These are phyloP conservation scores for Perilla frutescens DNA, from an alignment of 257 asterid species.

Conservation along the genomic window DNA sequence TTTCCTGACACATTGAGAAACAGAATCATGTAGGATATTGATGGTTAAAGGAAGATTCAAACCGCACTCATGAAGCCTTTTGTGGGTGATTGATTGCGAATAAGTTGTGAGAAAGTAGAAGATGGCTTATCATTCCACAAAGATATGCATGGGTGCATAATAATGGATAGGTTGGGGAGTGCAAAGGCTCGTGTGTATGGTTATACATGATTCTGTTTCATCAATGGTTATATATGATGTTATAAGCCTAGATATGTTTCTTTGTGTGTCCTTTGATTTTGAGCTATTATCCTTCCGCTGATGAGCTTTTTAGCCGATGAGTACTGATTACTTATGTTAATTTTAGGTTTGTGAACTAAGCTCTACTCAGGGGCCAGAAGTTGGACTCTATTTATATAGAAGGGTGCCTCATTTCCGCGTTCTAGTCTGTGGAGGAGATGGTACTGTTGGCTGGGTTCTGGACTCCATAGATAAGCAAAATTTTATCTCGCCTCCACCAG, in stretches of 20 bases:
- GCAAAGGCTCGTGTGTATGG: background rate
- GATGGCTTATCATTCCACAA: background rate
- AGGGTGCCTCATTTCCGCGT: constrained; percentile 87
- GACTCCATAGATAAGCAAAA: constrained; percentile 87
- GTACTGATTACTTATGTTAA: background rate
- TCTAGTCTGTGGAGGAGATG: constrained; percentile 98
- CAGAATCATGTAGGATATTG: constrained; percentile 3
- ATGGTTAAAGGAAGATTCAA: background rate
- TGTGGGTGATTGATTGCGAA: background rate
- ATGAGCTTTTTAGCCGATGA: background rate
- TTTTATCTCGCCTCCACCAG: constrained; percentile 95
- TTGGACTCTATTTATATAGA: constrained; percentile 82
- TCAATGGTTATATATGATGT: background rate
- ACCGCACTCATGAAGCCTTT: background rate
- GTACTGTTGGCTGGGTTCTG: constrained; percentile 98
- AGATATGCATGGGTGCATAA: background rate
- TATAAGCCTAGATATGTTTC: background rate
- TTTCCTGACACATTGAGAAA: constrained; percentile 12
- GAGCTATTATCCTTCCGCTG: background rate
- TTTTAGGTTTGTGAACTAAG: constrained; percentile 80
- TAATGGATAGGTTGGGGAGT: constrained; percentile 14
- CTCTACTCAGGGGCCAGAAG: constrained; percentile 88
- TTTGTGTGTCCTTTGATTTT: background rate
- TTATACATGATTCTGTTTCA: constrained; percentile 17
- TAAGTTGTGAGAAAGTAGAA: background rate